These are phyloP conservation scores for Petunia axillaris DNA, from an alignment of 257 asterid genomes.

Conservation along the genomic window DNA sequence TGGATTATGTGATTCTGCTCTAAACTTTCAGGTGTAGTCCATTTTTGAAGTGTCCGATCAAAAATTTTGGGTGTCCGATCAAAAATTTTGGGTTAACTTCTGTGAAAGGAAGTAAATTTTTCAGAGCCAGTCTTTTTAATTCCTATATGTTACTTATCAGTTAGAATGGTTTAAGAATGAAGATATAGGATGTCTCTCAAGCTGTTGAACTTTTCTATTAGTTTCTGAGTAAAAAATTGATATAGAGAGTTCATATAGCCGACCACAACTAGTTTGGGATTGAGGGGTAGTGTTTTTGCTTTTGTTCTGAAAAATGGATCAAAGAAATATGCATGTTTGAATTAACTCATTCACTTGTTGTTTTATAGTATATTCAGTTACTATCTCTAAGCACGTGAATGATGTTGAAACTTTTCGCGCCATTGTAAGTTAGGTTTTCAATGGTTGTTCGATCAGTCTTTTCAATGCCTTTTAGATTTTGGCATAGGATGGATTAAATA, in stretches of 20 bases:
- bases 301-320: background rate
- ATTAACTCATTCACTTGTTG: background rate
- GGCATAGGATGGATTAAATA: background rate
- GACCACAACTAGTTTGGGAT: background rate
- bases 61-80: background rate
- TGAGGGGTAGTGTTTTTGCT: background rate
- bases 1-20: background rate
- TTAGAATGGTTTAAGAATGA: constrained; percentile 14
- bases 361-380: background rate
- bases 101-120: background rate
- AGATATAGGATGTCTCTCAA: background rate
- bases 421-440: background rate
- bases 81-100: background rate
- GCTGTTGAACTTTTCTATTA: background rate
- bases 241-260: background rate
- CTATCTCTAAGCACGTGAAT: background rate
- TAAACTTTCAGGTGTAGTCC: background rate
- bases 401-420: background rate
- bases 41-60: constrained; percentile 12
- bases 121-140: background rate
- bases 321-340: background rate
- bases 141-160: background rate
- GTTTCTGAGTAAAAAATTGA: background rate
- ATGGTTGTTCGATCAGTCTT: background rate
- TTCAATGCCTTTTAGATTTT: no score